phyloP scores from a whole-genome alignment of 73 alveolate genomes.

The Tetrahymena thermophila region DNA sequence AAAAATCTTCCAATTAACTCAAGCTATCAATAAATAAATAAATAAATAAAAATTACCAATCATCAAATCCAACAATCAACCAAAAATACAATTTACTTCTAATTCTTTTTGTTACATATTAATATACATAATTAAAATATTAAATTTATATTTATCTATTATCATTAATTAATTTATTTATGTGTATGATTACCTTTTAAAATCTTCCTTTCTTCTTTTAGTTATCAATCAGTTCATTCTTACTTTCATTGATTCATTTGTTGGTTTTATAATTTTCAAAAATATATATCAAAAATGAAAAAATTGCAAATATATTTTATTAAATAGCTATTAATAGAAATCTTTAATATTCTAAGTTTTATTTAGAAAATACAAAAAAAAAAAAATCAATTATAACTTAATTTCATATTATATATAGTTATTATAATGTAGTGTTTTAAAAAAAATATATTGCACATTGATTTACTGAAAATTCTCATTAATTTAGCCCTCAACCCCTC shows the following conservation, averaged over 20 bases:
- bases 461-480: too few species aligned
- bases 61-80: neutral
- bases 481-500: too few species aligned
- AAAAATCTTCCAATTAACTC: neutral
- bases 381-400: too few species aligned
- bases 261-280: too few species aligned
- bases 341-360: too few species aligned
- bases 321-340: too few species aligned
- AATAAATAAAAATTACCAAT: neutral
- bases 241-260: neutral
- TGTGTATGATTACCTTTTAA: neutral
- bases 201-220: neutral
- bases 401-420: too few species aligned
- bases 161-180: neutral
- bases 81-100: neutral
- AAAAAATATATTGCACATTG: too few species aligned
- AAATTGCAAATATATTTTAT: too few species aligned
- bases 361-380: too few species aligned
- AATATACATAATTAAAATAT: neutral
- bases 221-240: neutral
- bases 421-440: too few species aligned
- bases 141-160: neutral
- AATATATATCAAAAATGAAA: too few species aligned
- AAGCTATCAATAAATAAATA: neutral
- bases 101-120: neutral